These are phyloP conservation scores for Saturnispora sanitii DNA, from an alignment of 805 yeast species.

Conservation along the genomic window DNA sequence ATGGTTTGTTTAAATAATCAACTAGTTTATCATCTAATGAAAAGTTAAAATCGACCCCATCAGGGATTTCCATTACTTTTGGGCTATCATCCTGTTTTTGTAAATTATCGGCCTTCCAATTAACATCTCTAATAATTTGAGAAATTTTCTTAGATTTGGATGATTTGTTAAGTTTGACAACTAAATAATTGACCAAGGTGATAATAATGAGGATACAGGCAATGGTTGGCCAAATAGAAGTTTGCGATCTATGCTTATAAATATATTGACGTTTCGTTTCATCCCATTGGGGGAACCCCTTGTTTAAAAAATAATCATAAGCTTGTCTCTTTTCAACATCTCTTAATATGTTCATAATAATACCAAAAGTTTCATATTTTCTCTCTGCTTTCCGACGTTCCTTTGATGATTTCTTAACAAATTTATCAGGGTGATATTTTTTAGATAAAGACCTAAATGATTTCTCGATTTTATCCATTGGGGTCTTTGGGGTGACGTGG, in stretches of 20 bases:
- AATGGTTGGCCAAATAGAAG: slow-evolving; percentile 5
- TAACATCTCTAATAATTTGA: slow-evolving; percentile 13
- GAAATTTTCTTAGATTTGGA: slow-evolving; percentile 13
- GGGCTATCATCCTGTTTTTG: slow-evolving; percentile 5
- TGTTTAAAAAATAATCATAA: slow-evolving; percentile 73
- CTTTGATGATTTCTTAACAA: slow-evolving; percentile 28
- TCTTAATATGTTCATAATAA: slow-evolving; percentile 66
- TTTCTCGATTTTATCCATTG: slow-evolving; percentile 45
- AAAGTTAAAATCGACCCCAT: slow-evolving; percentile 7
- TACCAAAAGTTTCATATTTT: slow-evolving; percentile 67
- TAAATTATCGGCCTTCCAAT: slow-evolving; percentile 14
- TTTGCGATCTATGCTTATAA: slow-evolving; percentile 12
- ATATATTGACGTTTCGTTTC: slow-evolving; percentile 7
- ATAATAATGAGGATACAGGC: slow-evolving; percentile 5
- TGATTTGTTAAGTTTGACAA: slow-evolving; percentile 10
- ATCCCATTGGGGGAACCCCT: slow-evolving; percentile 79
- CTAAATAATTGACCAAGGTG: slow-evolving; percentile 10
- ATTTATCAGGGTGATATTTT: slow-evolving; percentile 80
- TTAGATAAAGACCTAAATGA: slow-evolving; percentile 66
- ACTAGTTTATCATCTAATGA: slow-evolving; percentile 13
- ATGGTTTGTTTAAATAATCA: slow-evolving; percentile 13
- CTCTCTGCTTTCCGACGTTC: slow-evolving; percentile 48
- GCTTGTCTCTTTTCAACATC: slow-evolving; percentile 46
- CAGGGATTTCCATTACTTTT: slow-evolving; percentile 13
- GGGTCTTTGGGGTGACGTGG: slow-evolving; percentile 28